Conservation (phyloP, 2,329 filamentous ascomycete species). For the Fragosphaeria purpurea region DNA sequence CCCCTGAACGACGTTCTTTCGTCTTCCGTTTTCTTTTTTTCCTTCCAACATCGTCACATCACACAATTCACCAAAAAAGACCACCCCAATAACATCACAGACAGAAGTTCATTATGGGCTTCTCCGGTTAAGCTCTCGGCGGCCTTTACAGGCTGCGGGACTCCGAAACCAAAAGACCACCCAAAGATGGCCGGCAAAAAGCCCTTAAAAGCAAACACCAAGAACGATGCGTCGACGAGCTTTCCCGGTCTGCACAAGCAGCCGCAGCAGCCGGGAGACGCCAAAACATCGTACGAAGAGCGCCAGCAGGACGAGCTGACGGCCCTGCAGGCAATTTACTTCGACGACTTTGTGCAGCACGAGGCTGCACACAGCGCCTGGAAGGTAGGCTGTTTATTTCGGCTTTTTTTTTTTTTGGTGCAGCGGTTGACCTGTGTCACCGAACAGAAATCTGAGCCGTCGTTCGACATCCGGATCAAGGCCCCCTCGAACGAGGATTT, state of each 20-base stretch:
- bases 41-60: neutral
- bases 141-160: constrained; percentile 41
- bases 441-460: constrained; percentile 63
- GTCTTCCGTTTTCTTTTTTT: too few species aligned
- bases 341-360: constrained; percentile 73
- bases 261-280: constrained; percentile 20
- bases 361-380: constrained; percentile 65
- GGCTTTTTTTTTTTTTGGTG: constrained; percentile 9
- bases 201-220: constrained; percentile 25
- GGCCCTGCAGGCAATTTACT: constrained; percentile 78
- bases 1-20: neutral
- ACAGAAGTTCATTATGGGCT: constrained; percentile 26
- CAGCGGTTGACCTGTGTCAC: neutral
- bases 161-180: constrained; percentile 11
- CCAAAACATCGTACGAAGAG: constrained; percentile 62
- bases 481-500: constrained; percentile 64
- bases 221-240: constrained; percentile 34
- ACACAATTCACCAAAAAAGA: neutral
- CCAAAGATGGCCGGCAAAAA: constrained; percentile 45
- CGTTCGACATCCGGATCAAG: constrained; percentile 71
- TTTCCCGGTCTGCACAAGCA: constrained; percentile 38
- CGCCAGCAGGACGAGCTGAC: constrained; percentile 82
- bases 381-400: constrained; percentile 50
- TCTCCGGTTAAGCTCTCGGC: constrained; percentile 36
- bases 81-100: neutral